Conservation (phyloP, 208 protist species). For the Acanthamoeba lenticulata region DNA sequence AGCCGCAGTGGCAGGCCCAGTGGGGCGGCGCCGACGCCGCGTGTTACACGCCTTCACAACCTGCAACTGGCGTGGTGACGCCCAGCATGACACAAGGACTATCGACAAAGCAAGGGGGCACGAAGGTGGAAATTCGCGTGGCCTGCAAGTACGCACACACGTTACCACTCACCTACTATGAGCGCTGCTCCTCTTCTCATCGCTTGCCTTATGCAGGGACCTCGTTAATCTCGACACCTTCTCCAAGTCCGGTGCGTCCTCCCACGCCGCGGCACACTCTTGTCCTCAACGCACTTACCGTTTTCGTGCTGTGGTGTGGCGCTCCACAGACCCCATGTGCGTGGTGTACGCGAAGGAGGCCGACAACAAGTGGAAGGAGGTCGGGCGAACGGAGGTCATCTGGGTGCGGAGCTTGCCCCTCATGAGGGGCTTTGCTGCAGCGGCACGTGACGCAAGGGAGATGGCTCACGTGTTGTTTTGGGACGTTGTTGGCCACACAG, state of each 20-base stretch:
- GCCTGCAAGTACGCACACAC: slow-evolving; percentile 22
- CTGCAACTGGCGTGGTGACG: background rate
- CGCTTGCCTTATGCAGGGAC: background rate
- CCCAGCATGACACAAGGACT: background rate
- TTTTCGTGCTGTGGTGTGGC: background rate
- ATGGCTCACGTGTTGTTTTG: no score
- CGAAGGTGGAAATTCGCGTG: slow-evolving; percentile 49
- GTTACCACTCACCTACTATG: background rate
- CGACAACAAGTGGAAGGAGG: slow-evolving; percentile 25
- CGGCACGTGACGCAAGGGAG: background rate
- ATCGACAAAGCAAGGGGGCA: background rate
- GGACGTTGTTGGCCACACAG: background rate
- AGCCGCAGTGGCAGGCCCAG: slow-evolving; percentile 52
- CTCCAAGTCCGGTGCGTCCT: slow-evolving; percentile 56
- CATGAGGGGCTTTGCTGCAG: background rate
- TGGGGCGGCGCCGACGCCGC: background rate
- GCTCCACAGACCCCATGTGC: slow-evolving; percentile 19
- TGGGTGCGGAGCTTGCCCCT: background rate
- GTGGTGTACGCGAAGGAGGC: background rate
- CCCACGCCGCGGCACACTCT: no score
- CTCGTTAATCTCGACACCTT: slow-evolving; percentile 53
- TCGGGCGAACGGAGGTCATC: slow-evolving; percentile 56
- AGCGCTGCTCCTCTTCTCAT: background rate
- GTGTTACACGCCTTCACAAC: background rate
- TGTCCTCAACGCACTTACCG: background rate